phyloP scores from a whole-genome alignment of 2,329 filamentous ascomycete species.

The Curvularia sp. region DNA sequence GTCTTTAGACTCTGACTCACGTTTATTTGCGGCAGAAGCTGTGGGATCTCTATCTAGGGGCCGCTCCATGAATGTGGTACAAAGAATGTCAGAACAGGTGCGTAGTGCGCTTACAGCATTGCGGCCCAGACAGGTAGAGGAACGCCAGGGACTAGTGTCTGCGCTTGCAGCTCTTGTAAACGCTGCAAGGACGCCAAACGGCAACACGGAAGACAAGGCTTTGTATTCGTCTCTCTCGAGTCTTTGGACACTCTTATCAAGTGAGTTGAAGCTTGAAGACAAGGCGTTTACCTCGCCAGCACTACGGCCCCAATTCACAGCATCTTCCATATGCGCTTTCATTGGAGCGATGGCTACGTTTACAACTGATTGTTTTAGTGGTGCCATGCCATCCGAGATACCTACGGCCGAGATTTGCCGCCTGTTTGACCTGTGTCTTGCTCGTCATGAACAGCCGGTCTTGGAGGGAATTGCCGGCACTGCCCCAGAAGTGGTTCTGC shows the following conservation, averaged over 20 bases:
- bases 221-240: conserved; percentile 25
- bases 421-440: conserved; percentile 45
- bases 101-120: conserved; percentile 57
- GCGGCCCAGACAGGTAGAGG: conserved; percentile 68
- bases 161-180: conserved; percentile 53
- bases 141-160: conserved; percentile 72
- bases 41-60: conserved; percentile 66
- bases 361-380: conserved; percentile 14
- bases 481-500: conserved; percentile 27
- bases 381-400: conserved; percentile 14
- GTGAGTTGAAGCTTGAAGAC: conserved; percentile 48
- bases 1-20: conserved; percentile 75
- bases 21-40: conserved; percentile 73
- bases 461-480: conserved; percentile 40
- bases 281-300: conserved; percentile 51
- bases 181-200: conserved; percentile 3
- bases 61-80: conserved; percentile 45
- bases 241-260: conserved; percentile 44
- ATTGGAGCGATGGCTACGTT: conserved; percentile 49
- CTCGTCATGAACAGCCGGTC: conserved; percentile 46
- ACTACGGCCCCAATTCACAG: conserved; percentile 69
- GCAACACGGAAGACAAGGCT: background rate
- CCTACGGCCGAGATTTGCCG: conserved; percentile 29
- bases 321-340: conserved; percentile 67
- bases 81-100: conserved; percentile 54